Conservation (phyloP, 176 grass and related monocot species). For the Microstegium vimineum region DNA sequence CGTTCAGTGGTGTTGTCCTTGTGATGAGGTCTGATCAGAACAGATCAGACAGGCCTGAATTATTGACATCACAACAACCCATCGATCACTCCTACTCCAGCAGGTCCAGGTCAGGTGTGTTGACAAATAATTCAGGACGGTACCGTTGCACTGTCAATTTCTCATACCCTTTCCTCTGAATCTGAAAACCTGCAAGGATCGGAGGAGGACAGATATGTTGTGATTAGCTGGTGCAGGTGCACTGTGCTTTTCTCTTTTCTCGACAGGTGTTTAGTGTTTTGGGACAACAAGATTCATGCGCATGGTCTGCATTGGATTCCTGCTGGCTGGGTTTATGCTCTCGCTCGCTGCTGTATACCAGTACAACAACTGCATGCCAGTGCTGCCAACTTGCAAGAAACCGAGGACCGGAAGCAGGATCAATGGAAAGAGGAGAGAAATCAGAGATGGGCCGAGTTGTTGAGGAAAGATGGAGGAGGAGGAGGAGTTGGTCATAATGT, state of each 20-base stretch:
- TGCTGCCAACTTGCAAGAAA: conserved; percentile 6
- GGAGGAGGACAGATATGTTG: not conserved
- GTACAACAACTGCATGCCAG: not conserved
- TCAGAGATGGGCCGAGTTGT: not conserved
- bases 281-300: not conserved
- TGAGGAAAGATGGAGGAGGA: not conserved
- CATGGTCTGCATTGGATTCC: conserved; percentile 11
- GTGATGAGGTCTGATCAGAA: conserved; percentile 4
- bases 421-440: not conserved
- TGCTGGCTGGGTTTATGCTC: not conserved
- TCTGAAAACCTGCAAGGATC: not conserved
- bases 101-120: not conserved
- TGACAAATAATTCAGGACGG: not conserved
- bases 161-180: not conserved
- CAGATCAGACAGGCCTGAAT: conserved; percentile 4
- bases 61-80: conserved; percentile 1
- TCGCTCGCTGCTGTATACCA: not conserved
- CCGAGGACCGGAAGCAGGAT: not conserved
- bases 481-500: conserved; percentile 22
- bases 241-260: not conserved
- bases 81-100: not conserved
- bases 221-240: conserved; percentile 3
- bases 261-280: not conserved
- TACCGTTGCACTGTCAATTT: not conserved
- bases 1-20: not conserved